Percentiles rank a stretch among this genome's conserved stretches.
These are phyloP conservation scores for Aureobasidium sp. DNA, from an alignment of 2,329 filamentous ascomycete species.

Conservation along the genomic window DNA sequence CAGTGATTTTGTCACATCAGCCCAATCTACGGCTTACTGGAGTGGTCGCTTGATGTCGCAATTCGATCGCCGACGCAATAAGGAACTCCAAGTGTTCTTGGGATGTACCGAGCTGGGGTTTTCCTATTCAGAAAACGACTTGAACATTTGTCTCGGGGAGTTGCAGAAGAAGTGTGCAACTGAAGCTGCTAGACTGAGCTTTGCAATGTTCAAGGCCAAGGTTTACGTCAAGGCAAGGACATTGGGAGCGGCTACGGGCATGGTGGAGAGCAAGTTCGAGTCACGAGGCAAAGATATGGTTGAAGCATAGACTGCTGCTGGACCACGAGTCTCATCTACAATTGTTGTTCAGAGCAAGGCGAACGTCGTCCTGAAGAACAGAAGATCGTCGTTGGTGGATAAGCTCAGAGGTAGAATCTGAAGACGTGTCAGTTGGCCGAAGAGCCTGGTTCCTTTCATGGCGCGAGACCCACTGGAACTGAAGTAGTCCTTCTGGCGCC, in stretches of 20 bases:
- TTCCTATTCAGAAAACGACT: neutral
- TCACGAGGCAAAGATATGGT: neutral
- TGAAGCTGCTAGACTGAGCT: conserved; percentile 1
- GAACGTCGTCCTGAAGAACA: neutral
- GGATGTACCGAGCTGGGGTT: neutral
- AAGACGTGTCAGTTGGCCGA: neutral
- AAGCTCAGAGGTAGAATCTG: neutral
- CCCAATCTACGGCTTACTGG: conserved; percentile 8
- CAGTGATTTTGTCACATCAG: neutral
- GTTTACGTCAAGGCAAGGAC: neutral
- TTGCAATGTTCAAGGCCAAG: conserved; percentile 10
- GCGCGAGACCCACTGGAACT: too few species aligned
- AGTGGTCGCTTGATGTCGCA: conserved; percentile 9
- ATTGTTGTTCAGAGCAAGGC: neutral
- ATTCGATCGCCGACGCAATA: conserved; percentile 1
- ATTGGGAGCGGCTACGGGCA: neutral
- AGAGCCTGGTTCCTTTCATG: neutral
- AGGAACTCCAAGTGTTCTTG: neutral
- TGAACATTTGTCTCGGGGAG: neutral
- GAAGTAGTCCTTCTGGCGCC: neutral
- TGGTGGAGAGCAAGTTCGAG: neutral
- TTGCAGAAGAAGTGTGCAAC: conserved; percentile 7
- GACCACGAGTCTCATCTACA: neutral
- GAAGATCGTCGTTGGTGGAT: neutral
- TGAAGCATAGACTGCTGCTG: conserved; percentile 8